Evolutionary conservation across 2,329 filamentous ascomycete genomes (phyloP), one percentile per base, ranked within the genome.

Genomic region (Ceratocystis papillata): DNA sequence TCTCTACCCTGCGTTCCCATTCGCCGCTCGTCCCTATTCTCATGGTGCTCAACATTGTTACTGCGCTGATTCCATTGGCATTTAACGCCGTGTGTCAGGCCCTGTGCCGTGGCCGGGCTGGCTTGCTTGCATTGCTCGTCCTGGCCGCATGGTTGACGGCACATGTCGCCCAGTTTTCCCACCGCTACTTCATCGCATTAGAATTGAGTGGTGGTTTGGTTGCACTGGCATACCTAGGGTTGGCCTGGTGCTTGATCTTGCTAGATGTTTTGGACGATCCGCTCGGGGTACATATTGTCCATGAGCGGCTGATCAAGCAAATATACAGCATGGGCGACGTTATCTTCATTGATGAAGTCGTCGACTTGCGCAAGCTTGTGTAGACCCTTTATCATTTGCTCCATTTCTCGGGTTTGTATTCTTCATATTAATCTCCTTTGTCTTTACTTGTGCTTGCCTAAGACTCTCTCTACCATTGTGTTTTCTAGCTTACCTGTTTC

Each of bases 141-240:
- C 4, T 70, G 8, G 59, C 69, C 1, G 61, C 67, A 65, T 69
- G 59, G 7, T 65, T 44, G 1, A 73, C 71, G 63, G 70, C 61
- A 44, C 69, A 71, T 20, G 28, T 77, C 30, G 70, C 76, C 15
- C 59, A 45, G 33, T 33, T 59, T 5, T 46, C 53, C 37, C 75
- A 75, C 53, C 72, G 70, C 46, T 74, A 77, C 64, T 77, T 75
- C 67, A 71, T 79, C 5, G 71, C 73, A 57, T 69, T 77, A 22
- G 73, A 78, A 72, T 70, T 76, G 68, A 73, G 73, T 67, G 75
- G 74, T 4, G 67, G 77, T 68, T 53, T 72, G 61, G 67, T 72
- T 6, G 72, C 71, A 48, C 67, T 69, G 65, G 63, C 41, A 8
- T 70, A 69, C 64, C 62, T 71, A 67, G 70, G 73, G 66, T 44